Evolutionary conservation across 1,284 basidiomycete genomes (phyloP), one percentile per base, ranked within the genome.

Genomic region (Coniophora puteana): DNA sequence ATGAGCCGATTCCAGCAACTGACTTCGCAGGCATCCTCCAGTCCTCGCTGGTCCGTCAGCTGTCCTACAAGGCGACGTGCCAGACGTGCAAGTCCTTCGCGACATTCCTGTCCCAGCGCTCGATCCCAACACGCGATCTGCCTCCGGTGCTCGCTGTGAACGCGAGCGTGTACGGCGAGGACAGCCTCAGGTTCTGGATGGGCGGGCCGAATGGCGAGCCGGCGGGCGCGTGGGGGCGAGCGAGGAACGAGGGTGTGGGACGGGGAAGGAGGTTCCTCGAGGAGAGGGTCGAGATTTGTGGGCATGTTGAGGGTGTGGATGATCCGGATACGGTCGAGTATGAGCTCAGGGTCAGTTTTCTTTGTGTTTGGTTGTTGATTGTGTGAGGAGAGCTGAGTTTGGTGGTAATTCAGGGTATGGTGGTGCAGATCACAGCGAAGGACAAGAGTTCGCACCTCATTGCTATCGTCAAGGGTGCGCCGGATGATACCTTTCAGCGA

Each of bases 71-170:
- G 61, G 85, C 90, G 4, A 83, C 81, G 4, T 99, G 96, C 61
- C 79, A 82, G 47, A 74, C 72, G 3, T 99, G 95, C 68, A 88
- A 83, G 59, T 78, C 82, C 34, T 82, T 85, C 52, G 67, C 85
- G 4, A 81, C 74, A 8, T 84, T 94, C 49, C 76, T 82, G 27
- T 83, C 84, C 16, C 75, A 76, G 31, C 80, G 93, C 5, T 78
- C 82, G 1, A 79, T 94, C 23, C 67, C 81, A 0, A 72, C 74
- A 5, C 60, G 61, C n/a, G 75, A 81, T 42, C 66, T 98, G 3
- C 95, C 95, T 0, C 83, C 89, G 0, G 73, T 97, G n/a, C 67
- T 99, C 7, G 85, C 88, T 0, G 67, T 99, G 50, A 98, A 98
- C 59, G 85, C 93, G 0, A 82, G 80, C 25, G 83, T 91, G 4